Evolutionary conservation across 352 stramenopile genomes (phyloP), one percentile per base, ranked within the genome.

Genomic region (Phytophthora lateralis): DNA sequence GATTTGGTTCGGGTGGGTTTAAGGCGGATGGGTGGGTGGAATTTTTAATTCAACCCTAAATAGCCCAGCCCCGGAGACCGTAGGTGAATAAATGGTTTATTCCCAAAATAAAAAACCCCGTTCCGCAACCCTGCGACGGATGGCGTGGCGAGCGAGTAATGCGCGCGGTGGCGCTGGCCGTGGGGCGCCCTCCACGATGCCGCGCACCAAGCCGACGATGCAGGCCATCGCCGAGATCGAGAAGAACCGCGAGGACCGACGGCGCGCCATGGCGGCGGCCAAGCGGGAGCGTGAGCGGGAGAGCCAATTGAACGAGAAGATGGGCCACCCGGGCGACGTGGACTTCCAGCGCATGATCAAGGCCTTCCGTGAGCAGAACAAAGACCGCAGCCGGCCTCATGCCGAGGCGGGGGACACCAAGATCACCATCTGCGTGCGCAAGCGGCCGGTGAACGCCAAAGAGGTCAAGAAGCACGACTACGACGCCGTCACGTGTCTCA

Each of bases 361-460:
- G 41, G 66, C 73, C 47, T 97, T 95, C 48, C 80, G 88, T 4
- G 85, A 95, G 56, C 80, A 93, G 53, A 90, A 92, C 47, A 55
- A 65, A 35, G 74, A 88, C 48, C 86, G 90, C 54, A 73, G 59
- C 10, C 55, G 73, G 27, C 50, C 66, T 3, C 85, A 93, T 39
- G 63, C 69, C 0, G 53, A 68, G 9, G 63, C 75, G 3, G 81
- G 71, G 4, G 82, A 95, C 42, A 90, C 75, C 14, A 95, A 96
- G 66, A 99, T 99, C 70, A 93, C 91, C 26, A 98, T 99, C 17
- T 96, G 98, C 46, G 94, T 99, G 38, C 87, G 97, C 38, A 99
- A 99, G 73, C 85, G 97, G 15, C 97, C 97, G 0, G 83, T 99
- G 70, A 98, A 93, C 51, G 78, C 84, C 41, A 89, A 84, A 20